These are phyloP conservation scores for Zymoseptoria tritici DNA, from an alignment of 2,329 filamentous ascomycete species.

Conservation along the genomic window DNA sequence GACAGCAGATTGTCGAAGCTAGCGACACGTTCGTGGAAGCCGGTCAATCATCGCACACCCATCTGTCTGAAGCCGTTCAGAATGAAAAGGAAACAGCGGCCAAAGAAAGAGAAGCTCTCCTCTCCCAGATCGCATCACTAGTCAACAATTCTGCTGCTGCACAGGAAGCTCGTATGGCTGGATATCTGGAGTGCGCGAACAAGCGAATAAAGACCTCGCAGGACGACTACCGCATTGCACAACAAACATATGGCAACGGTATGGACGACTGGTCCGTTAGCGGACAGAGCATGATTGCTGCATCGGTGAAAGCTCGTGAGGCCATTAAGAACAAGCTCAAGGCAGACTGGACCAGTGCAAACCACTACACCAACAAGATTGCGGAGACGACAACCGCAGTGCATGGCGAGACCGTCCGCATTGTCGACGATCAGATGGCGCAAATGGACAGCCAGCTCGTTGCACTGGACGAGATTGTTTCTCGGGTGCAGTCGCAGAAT, in stretches of 20 bases:
- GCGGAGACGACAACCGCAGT: slow-evolving; percentile 77
- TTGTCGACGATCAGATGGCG: slow-evolving; percentile 80
- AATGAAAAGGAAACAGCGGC: slow-evolving; percentile 69
- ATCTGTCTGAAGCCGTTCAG: slow-evolving; percentile 61
- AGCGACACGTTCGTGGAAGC: slow-evolving; percentile 61
- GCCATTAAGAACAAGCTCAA: slow-evolving; percentile 73
- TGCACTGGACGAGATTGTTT: slow-evolving; percentile 83
- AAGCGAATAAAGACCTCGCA: slow-evolving; percentile 36
- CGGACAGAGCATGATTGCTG: slow-evolving; percentile 61
- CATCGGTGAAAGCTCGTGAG: slow-evolving; percentile 66
- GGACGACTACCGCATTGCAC: slow-evolving; percentile 51
- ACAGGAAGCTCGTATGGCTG: slow-evolving; percentile 64
- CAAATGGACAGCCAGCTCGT: slow-evolving; percentile 85
- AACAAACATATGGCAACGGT: slow-evolving; percentile 58
- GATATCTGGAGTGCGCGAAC: slow-evolving; percentile 58
- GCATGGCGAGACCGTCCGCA: slow-evolving; percentile 80
- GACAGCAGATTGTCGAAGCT: slow-evolving; percentile 63
- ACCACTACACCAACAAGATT: slow-evolving; percentile 74
- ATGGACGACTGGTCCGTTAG: slow-evolving; percentile 69
- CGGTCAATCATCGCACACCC: slow-evolving; percentile 57
- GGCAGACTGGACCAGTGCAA: slow-evolving; percentile 75
- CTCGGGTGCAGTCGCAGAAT: slow-evolving; percentile 73
- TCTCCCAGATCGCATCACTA: slow-evolving; percentile 69
- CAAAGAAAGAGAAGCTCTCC: slow-evolving; percentile 64
- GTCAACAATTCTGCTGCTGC: slow-evolving; percentile 65